phyloP scores from a whole-genome alignment of 164 flowering plant genomes.

The Vitis cinerea region DNA sequence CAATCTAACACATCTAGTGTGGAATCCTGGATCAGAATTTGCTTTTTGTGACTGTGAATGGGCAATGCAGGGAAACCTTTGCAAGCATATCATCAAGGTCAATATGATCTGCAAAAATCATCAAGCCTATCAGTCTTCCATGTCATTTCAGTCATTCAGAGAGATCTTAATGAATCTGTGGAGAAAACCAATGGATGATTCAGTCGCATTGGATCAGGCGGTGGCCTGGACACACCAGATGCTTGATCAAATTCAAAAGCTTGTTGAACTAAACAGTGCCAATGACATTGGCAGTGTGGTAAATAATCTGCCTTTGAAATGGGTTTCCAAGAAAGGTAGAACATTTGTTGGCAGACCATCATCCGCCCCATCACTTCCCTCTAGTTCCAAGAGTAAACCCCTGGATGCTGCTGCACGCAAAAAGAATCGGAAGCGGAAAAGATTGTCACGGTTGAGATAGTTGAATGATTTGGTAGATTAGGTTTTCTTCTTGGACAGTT shows the following conservation, averaged over 20 bases:
- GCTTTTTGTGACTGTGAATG: conserved; percentile 88
- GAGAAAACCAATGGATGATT: conserved; percentile 75
- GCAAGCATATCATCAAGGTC: conserved; percentile 94
- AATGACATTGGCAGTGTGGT: conserved; percentile 61
- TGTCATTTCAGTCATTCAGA: conserved; percentile 69
- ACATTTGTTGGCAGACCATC: conserved; percentile 55
- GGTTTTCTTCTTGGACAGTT: neutral
- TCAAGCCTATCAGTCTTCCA: conserved; percentile 42
- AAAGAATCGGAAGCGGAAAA: conserved; percentile 61
- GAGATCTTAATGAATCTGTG: conserved; percentile 48
- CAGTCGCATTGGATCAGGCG: conserved; percentile 68
- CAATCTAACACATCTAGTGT: conserved; percentile 44
- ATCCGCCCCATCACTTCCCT: conserved; percentile 31
- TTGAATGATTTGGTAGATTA: no score
- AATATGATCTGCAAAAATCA: conserved; percentile 63
- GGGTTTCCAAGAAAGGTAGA: conserved; percentile 72
- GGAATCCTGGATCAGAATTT: conserved; percentile 97
- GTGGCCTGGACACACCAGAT: conserved; percentile 74
- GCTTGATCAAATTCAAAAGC: conserved; percentile 67
- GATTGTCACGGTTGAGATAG: conserved; percentile 46
- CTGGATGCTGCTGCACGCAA: conserved; percentile 19
- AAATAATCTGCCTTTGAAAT: conserved; percentile 63
- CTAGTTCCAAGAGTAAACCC: conserved; percentile 28
- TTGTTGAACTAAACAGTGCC: conserved; percentile 61
- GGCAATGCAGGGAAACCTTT: conserved; percentile 88